Evolutionary conservation across 768 basidiomycete genomes (phyloP).

Genomic region (Tulasnella sp.): DNA sequence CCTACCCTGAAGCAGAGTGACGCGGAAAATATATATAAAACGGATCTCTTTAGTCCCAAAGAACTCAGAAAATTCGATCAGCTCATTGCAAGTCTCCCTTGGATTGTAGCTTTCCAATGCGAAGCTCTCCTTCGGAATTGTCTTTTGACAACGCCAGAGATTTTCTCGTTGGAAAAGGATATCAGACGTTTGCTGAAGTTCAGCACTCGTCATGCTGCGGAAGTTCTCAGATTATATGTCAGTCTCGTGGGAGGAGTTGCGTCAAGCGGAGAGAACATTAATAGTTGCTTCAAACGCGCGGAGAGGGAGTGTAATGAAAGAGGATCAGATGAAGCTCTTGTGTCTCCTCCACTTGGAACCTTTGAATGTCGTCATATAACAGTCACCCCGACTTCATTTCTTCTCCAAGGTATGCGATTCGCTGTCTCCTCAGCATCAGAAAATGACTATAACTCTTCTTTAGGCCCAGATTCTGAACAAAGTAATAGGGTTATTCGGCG

Average conservation of each 20-base stretch:
- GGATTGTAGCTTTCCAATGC: slow-evolving; percentile 64
- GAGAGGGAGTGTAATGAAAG: slow-evolving; percentile 16
- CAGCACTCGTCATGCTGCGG: slow-evolving; percentile 33
- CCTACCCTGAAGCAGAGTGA: slow-evolving; percentile 32
- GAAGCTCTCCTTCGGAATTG: slow-evolving; percentile 55
- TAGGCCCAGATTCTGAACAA: slow-evolving; percentile 10
- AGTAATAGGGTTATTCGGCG: slow-evolving; percentile 10
- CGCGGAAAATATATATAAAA: slow-evolving; percentile 27
- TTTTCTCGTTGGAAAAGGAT: slow-evolving; percentile 23
- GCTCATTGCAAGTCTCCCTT: slow-evolving; percentile 38
- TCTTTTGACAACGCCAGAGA: slow-evolving; percentile 47
- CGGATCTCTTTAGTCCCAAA: slow-evolving; percentile 39
- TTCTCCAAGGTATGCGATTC: slow-evolving; percentile 43
- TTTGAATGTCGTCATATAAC: slow-evolving; percentile 62
- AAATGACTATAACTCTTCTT: no score
- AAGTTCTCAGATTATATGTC: slow-evolving; percentile 17
- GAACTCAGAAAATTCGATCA: slow-evolving; percentile 35
- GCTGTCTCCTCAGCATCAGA: no score
- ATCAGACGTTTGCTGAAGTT: slow-evolving; percentile 29
- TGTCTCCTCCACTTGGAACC: slow-evolving; percentile 22
- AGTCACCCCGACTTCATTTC: slow-evolving; percentile 56
- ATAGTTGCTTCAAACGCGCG: slow-evolving; percentile 36
- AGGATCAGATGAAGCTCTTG: background rate
- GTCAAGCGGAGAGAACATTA: slow-evolving; percentile 26
- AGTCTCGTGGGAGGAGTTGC: background rate